These are phyloP conservation scores for Periconia macrospinosa DNA, from an alignment of 2,329 filamentous ascomycete species.

Conservation along the genomic window DNA sequence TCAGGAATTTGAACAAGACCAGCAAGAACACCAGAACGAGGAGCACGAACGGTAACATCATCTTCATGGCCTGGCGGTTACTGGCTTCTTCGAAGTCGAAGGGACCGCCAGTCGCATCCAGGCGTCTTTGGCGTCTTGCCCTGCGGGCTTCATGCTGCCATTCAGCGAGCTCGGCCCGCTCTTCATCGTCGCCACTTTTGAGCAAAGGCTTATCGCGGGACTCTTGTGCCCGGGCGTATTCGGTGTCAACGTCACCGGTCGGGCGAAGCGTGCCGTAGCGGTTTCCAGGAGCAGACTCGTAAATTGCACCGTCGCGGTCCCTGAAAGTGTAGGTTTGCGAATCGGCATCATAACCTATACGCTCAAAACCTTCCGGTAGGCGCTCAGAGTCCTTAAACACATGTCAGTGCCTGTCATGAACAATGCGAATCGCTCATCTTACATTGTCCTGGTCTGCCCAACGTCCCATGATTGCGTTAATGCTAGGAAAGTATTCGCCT, in stretches of 20 bases:
- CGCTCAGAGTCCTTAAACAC: slow-evolving; percentile 51
- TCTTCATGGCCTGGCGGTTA: slow-evolving; percentile 51
- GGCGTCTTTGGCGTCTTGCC: slow-evolving; percentile 6
- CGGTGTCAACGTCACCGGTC: slow-evolving; percentile 4
- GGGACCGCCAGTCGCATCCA: slow-evolving; percentile 16
- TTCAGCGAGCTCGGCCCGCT: neutral
- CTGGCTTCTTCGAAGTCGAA: slow-evolving; percentile 12
- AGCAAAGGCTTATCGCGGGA: neutral
- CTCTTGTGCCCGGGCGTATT: neutral
- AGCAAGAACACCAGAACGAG: slow-evolving; percentile 57
- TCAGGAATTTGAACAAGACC: slow-evolving; percentile 40
- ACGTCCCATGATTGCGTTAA: slow-evolving; percentile 25
- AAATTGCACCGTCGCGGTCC: slow-evolving; percentile 52
- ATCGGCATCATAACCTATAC: slow-evolving; percentile 61
- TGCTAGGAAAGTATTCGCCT: neutral
- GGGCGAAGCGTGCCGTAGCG: slow-evolving; percentile 52
- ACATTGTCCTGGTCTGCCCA: slow-evolving; percentile 29
- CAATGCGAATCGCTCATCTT: neutral
- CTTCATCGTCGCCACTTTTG: neutral
- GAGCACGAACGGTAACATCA: slow-evolving; percentile 62
- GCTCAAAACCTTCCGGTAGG: slow-evolving; percentile 58
- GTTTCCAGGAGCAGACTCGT: slow-evolving; percentile 55
- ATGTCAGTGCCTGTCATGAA: neutral
- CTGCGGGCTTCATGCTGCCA: neutral
- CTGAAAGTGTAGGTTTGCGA: slow-evolving; percentile 57